phyloP scores from a whole-genome alignment of 768 basidiomycete genomes.

The Daedaleopsis sinensis region DNA sequence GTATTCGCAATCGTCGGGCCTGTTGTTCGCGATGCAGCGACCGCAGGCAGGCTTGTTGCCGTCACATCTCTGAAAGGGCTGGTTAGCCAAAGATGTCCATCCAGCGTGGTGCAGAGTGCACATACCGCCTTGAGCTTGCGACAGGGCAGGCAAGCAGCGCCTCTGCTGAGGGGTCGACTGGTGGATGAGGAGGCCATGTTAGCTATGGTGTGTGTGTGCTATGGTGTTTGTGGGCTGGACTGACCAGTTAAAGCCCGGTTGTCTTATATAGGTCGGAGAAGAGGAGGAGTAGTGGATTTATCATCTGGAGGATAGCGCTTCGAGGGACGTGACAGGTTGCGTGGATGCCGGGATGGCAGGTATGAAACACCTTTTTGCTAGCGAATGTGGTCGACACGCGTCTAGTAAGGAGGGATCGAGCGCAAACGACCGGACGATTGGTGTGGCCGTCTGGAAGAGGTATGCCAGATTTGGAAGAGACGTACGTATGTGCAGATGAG shows the following conservation, averaged over 20 bases:
- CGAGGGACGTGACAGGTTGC: not conserved
- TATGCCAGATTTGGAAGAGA: not conserved
- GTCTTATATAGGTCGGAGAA: conserved; percentile 1
- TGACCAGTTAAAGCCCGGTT: not conserved
- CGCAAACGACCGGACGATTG: not conserved
- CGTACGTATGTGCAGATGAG: not conserved
- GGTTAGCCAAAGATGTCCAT: not conserved
- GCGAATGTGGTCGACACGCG: not conserved
- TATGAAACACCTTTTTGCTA: not conserved
- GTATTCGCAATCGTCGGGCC: conserved; percentile 73
- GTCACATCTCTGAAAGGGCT: conserved; percentile 61
- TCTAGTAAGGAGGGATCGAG: not conserved
- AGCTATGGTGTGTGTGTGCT: not conserved
- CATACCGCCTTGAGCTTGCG: conserved; percentile 11
- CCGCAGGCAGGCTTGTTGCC: conserved; percentile 68
- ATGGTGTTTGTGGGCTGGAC: not conserved
- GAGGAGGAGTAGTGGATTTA: not conserved
- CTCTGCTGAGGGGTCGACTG: conserved; percentile 2
- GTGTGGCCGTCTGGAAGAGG: not conserved
- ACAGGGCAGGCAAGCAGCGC: conserved; percentile 6
- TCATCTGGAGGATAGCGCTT: not conserved
- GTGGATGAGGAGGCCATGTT: conserved; percentile 4
- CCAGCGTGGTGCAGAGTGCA: not conserved
- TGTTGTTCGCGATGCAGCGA: conserved; percentile 50
- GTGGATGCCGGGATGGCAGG: not conserved